phyloP scores from a whole-genome alignment of 2,329 filamentous ascomycete genomes.

The Alternaria tenuissima region DNA sequence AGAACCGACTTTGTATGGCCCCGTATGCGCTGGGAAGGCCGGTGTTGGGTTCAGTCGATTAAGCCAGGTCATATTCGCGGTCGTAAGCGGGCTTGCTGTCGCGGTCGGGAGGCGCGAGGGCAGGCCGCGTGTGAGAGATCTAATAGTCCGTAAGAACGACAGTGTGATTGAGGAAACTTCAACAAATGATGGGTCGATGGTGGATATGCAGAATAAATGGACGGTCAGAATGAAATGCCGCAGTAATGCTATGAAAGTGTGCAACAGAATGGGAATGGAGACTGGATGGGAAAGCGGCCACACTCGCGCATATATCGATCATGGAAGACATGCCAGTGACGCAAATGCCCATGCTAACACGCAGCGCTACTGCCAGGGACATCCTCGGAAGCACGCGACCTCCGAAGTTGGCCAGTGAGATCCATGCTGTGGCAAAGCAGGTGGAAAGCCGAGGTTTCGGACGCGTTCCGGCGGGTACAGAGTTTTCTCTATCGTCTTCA shows the following conservation, averaged over 20 bases:
- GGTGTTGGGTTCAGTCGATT: slow-evolving; percentile 71
- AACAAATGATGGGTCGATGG: background rate
- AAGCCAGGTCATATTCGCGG: slow-evolving; percentile 52
- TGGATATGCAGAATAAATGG: background rate
- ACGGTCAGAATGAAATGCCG: background rate
- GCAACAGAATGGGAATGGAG: background rate
- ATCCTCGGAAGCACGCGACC: slow-evolving; percentile 35
- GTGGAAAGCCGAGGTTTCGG: slow-evolving; percentile 28
- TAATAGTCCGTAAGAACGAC: slow-evolving; percentile 40
- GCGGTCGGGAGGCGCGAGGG: slow-evolving; percentile 21
- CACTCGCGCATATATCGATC: slow-evolving; percentile 7
- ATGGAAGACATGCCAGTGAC: slow-evolving; percentile 28
- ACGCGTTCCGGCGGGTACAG: slow-evolving; percentile 22
- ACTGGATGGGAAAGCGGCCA: background rate
- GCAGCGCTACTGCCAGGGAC: slow-evolving; percentile 38
- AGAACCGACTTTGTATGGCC: slow-evolving; percentile 80
- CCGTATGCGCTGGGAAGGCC: slow-evolving; percentile 76
- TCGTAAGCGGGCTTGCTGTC: slow-evolving; percentile 14
- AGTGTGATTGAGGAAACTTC: slow-evolving; percentile 26
- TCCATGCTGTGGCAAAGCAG: slow-evolving; percentile 27
- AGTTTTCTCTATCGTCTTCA: background rate
- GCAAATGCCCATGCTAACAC: slow-evolving; percentile 30
- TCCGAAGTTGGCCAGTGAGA: slow-evolving; percentile 24
- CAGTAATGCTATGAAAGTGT: background rate
- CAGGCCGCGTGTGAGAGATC: slow-evolving; percentile 28